Evolutionary conservation across 2,329 filamentous ascomycete species (phyloP).

Genomic region (Pseudogymnoascus sp.): DNA sequence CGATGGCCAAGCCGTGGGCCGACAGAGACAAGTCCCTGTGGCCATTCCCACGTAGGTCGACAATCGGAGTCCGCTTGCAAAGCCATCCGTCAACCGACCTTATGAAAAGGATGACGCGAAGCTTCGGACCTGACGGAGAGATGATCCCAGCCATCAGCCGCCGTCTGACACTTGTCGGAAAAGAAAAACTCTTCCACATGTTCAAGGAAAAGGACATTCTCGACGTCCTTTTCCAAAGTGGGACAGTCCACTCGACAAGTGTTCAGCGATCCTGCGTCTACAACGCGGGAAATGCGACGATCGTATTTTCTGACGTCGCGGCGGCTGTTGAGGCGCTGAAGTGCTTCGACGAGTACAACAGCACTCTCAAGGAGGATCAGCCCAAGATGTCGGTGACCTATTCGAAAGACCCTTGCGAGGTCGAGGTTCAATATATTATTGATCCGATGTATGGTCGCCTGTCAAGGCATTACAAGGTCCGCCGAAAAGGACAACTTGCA

Average conservation of each 20-base stretch:
- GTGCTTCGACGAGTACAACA: background rate
- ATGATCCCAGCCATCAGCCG: too few species aligned
- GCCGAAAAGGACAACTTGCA: too few species aligned
- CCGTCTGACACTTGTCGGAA: background rate
- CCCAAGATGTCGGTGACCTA: background rate
- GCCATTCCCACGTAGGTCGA: background rate
- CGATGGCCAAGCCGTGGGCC: background rate
- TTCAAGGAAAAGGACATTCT: background rate
- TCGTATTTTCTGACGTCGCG: slow-evolving; percentile 24
- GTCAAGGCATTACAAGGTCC: too few species aligned
- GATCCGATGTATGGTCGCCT: background rate
- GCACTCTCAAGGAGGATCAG: background rate
- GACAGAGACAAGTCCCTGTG: background rate
- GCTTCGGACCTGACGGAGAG: too few species aligned
- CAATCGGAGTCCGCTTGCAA: background rate
- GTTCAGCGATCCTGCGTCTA: slow-evolving; percentile 25
- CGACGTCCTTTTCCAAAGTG: background rate
- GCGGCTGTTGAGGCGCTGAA: slow-evolving; percentile 11
- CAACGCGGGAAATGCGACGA: slow-evolving; percentile 27
- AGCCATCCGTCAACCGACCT: background rate
- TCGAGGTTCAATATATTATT: background rate
- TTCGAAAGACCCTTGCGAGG: background rate
- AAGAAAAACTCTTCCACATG: background rate
- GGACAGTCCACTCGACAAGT: slow-evolving; percentile 8
- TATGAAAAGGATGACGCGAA: background rate